phyloP scores from a whole-genome alignment of 2,329 filamentous ascomycete species.

The Trichoderma breve region DNA sequence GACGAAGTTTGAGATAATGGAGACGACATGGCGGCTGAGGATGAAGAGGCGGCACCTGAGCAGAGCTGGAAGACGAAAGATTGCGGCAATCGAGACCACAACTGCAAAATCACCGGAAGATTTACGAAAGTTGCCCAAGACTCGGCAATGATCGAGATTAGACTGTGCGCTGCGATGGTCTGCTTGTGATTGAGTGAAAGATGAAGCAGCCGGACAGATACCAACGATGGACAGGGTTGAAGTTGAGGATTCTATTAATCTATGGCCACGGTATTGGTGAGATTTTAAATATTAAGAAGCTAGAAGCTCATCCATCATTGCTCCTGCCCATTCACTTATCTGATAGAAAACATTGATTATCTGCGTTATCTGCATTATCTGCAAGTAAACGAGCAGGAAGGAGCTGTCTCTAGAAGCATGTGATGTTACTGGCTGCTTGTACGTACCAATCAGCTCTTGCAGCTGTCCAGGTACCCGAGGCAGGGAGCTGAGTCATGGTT shows the following conservation, averaged over 20 bases:
- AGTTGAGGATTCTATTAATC: neutral
- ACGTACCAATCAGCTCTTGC: slow-evolving; percentile 1
- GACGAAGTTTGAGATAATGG: neutral
- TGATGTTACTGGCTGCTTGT: neutral
- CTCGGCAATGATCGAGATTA: neutral
- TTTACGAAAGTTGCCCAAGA: neutral
- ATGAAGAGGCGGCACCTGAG: neutral
- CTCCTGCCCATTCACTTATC: neutral
- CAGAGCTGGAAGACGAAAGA: neutral
- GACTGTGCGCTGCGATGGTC: neutral
- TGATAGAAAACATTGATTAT: neutral
- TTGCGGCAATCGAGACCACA: neutral
- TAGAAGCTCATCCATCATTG: neutral
- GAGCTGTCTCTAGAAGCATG: neutral
- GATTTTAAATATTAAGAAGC: neutral
- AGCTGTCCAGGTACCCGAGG: neutral
- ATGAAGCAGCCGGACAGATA: neutral
- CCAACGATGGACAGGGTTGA: neutral
- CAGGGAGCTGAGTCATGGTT: slow-evolving; percentile 13
- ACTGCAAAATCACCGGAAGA: neutral
- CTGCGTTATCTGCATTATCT: neutral
- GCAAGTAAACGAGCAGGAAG: neutral
- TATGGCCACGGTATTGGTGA: neutral
- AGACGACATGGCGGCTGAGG: neutral
- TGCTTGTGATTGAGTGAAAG: neutral